phyloP scores from a whole-genome alignment of 805 yeast genomes.

The Myxozyma kluyveri region DNA sequence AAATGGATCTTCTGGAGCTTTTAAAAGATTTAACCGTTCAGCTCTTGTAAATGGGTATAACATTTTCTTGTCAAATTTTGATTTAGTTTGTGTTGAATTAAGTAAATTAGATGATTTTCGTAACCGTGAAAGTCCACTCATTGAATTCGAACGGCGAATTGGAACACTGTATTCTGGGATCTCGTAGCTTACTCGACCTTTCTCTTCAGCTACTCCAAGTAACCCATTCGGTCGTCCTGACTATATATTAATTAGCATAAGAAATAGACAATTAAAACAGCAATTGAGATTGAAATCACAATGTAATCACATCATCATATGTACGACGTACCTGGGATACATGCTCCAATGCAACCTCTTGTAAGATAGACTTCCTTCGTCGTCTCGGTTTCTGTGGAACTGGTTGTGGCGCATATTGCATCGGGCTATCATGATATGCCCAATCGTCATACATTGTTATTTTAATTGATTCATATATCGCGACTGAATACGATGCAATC shows the following conservation, averaged over 20 bases:
- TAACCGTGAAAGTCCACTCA: constrained; percentile 13
- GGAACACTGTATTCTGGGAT: constrained; percentile 26
- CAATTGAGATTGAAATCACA: background rate
- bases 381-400: constrained; percentile 22
- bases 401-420: constrained; percentile 29
- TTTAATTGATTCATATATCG: too few species aligned
- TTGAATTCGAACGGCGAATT: constrained; percentile 21
- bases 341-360: constrained; percentile 28
- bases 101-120: background rate
- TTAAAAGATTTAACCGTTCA: constrained; percentile 7
- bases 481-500: too few species aligned
- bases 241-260: background rate
- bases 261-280: background rate
- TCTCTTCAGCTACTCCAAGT: constrained; percentile 19
- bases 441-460: constrained; percentile 29
- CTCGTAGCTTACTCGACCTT: constrained; percentile 4
- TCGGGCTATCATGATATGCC: constrained; percentile 30
- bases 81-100: background rate
- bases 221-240: constrained; percentile 6
- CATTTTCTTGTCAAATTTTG: background rate
- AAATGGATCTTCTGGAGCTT: constrained; percentile 6
- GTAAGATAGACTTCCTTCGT: constrained; percentile 26
- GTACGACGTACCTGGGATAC: constrained; percentile 23
- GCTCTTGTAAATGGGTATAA: constrained; percentile 20
- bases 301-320: too few species aligned